Evolutionary conservation across 345 rosid genomes (phyloP).

Genomic region (Orychophragmus violaceus): DNA sequence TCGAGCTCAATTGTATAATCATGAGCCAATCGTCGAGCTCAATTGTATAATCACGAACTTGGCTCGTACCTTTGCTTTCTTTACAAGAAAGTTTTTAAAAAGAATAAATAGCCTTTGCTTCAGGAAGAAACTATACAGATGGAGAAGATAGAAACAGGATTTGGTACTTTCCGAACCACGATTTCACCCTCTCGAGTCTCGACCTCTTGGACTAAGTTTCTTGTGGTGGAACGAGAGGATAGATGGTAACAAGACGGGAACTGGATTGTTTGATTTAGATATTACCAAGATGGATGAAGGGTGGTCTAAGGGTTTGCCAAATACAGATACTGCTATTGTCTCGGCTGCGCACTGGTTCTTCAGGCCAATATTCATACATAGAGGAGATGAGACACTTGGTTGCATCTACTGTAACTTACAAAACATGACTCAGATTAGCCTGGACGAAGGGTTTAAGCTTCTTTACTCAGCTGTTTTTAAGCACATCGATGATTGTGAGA

Average conservation of each 20-base stretch:
- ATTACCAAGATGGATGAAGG: constrained; percentile 41
- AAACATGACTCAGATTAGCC: constrained; percentile 41
- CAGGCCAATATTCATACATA: constrained; percentile 47
- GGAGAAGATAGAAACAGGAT: constrained; percentile 51
- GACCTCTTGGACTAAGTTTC: constrained; percentile 54
- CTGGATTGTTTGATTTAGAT: constrained; percentile 42
- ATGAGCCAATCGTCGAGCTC: too few species aligned
- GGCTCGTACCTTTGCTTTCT: too few species aligned
- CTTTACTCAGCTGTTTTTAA: constrained; percentile 43
- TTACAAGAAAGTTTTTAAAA: background rate
- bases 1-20: too few species aligned
- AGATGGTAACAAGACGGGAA: constrained; percentile 37
- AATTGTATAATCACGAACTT: too few species aligned
- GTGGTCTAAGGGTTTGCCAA: constrained; percentile 42
- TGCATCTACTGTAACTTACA: constrained; percentile 60
- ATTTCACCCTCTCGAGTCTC: constrained; percentile 69
- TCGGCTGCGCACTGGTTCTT: constrained; percentile 80
- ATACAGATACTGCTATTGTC: constrained; percentile 45
- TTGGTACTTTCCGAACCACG: constrained; percentile 61
- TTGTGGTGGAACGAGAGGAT: constrained; percentile 44
- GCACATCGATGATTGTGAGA: constrained; percentile 36
- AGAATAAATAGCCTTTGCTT: constrained; percentile 16
- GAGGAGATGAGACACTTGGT: constrained; percentile 33
- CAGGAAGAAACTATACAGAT: constrained; percentile 66
- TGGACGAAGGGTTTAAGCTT: constrained; percentile 38